A percentile compares a stretch with the other conserved stretches of the same genome.
phyloP scores from a whole-genome alignment of 2,329 filamentous ascomycete species.

The Calonectria ilicicola region DNA sequence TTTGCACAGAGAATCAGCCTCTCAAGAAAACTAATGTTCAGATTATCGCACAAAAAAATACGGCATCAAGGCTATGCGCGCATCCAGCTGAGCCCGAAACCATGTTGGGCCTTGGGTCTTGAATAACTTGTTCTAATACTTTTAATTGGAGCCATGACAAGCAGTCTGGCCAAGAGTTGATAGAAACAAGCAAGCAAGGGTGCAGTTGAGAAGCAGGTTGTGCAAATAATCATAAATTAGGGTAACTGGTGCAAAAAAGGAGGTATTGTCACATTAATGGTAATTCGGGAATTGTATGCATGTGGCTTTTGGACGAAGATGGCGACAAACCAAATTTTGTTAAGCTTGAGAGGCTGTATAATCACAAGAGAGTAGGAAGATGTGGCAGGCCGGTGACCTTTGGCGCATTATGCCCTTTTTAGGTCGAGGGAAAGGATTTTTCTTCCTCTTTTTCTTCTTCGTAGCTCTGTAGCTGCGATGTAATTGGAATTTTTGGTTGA shows the following conservation, averaged over 20 bases:
- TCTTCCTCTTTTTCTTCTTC: no score
- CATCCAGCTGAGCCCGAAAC: slow-evolving; percentile 71
- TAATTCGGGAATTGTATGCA: neutral
- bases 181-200: slow-evolving; percentile 64
- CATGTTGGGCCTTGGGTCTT: slow-evolving; percentile 42
- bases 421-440: no score
- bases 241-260: neutral
- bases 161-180: no score
- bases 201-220: slow-evolving; percentile 74
- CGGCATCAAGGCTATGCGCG: slow-evolving; percentile 76
- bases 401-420: no score
- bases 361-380: no score
- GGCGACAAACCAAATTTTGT: neutral
- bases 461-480: no score
- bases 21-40: slow-evolving; percentile 80
- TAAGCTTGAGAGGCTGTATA: neutral
- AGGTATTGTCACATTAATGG: neutral
- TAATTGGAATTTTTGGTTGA: no score
- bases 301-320: neutral
- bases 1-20: slow-evolving; percentile 77
- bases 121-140: neutral
- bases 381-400: no score
- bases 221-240: slow-evolving; percentile 56
- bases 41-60: slow-evolving; percentile 78
- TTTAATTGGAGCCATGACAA: neutral